Percentiles rank a stretch among this genome's conserved stretches.
Evolutionary conservation across 495 filamentous ascomycete genomes (phyloP).

Genomic region (Hypomontagnella submonticulosa): DNA sequence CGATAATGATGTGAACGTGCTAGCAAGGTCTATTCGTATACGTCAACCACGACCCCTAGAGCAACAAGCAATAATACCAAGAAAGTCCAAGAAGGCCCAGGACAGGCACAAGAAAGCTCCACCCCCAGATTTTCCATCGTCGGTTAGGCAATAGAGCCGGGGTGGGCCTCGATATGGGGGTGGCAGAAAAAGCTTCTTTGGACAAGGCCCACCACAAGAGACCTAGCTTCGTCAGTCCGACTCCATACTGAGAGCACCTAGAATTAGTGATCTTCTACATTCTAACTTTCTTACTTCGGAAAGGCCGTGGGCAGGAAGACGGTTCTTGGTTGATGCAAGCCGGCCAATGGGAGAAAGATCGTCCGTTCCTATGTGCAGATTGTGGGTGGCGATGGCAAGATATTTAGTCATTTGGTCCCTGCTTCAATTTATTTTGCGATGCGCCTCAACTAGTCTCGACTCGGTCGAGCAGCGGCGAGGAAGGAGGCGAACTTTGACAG

Average conservation of each 20-base stretch:
- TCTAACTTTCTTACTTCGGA: background rate
- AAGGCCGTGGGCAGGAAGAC: too few species aligned
- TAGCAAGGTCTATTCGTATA: too few species aligned
- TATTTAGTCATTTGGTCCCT: slow-evolving; percentile 23
- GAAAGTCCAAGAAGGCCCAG: slow-evolving; percentile 27
- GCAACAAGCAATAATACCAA: slow-evolving; percentile 7
- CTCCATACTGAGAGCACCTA: background rate
- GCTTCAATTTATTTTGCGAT: slow-evolving; percentile 28
- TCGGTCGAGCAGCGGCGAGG: background rate
- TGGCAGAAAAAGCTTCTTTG: slow-evolving; percentile 35
- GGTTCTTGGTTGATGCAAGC: slow-evolving; percentile 24
- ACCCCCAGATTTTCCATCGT: slow-evolving; percentile 33
- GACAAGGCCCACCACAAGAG: slow-evolving; percentile 2
- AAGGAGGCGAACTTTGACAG: background rate
- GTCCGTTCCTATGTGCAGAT: slow-evolving; percentile 12
- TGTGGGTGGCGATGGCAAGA: slow-evolving; percentile 29
- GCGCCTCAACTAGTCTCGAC: background rate
- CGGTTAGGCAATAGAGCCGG: slow-evolving; percentile 15
- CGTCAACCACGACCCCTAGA: slow-evolving; percentile 1
- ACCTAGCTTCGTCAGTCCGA: background rate
- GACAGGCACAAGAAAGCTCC: slow-evolving; percentile 18
- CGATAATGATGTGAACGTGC: too few species aligned
- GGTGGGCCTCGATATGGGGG: slow-evolving; percentile 15
- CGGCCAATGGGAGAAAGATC: slow-evolving; percentile 31
- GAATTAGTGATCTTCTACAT: slow-evolving; percentile 6